Evolutionary conservation across 31 red algal species (phyloP).

Genomic region (Asparagopsis taxiformis): DNA sequence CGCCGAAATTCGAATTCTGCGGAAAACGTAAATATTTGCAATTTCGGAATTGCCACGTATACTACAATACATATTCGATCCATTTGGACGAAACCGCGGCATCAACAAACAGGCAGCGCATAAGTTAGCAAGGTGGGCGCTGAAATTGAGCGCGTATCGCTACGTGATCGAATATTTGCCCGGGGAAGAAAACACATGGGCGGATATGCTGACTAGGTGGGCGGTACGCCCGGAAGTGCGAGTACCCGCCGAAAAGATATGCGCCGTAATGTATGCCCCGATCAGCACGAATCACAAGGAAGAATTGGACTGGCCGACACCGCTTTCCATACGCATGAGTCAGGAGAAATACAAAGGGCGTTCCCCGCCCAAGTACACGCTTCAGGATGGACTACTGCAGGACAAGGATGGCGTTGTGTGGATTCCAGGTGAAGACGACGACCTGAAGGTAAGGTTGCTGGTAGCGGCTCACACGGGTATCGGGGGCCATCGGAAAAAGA

Average conservation of each 20-base stretch:
- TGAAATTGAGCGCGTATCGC: conserved; percentile 20
- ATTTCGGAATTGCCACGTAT: too few relatives aligned
- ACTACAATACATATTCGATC: conserved; percentile 26
- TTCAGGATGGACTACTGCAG: not conserved
- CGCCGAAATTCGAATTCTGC: too few relatives aligned
- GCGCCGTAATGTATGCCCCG: not conserved
- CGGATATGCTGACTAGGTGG: conserved; percentile 18
- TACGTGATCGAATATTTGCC: conserved; percentile 7
- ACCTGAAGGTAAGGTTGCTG: not conserved
- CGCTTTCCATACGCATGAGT: not conserved
- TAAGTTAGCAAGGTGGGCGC: conserved; percentile 30
- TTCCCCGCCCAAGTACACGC: not conserved
- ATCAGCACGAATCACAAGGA: not conserved
- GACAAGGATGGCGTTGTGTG: conserved; percentile 5
- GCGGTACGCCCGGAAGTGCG: not conserved
- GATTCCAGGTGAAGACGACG: conserved; percentile 1
- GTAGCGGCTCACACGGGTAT: conserved; percentile 14
- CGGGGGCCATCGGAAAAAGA: not conserved
- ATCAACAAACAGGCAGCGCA: conserved; percentile 9
- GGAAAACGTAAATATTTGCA: too few relatives aligned
- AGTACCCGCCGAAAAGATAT: not conserved
- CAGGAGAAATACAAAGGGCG: not conserved
- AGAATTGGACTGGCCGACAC: not conserved
- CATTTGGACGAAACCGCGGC: conserved; percentile 9
- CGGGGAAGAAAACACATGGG: conserved; percentile 16